Evolutionary conservation across 1,284 basidiomycete genomes (phyloP), one percentile per base, ranked within the genome.

Genomic region (Cryptococcus amylolentus): DNA sequence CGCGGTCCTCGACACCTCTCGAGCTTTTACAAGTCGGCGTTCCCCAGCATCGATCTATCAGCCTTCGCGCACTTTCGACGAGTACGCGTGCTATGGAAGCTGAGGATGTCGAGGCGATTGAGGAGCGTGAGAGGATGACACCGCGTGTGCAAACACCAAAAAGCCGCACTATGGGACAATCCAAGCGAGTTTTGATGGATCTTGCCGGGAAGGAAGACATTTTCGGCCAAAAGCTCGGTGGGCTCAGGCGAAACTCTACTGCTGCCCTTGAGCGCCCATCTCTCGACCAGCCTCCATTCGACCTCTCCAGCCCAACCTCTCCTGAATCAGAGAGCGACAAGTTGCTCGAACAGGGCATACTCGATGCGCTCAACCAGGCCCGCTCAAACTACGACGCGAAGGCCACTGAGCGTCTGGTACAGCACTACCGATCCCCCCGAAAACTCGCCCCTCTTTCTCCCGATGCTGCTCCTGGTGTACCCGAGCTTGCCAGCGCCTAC

Each of bases 151-250:
- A 26, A 16, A 23, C 14, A 26, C 31, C 31, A 35, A 26, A 26
- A 4, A 16, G 10, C 16, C 8, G 45, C 16, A 46, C 45, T 23
- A 35, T 72, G 26, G 61, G 56, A 16, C 66, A 68, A 46, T 64
- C 66, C 40, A 70, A 70, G 52, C 62, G 64, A 31, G 67, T 73
- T 1, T 55, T 71, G 41, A 71, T 71, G 71, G 72, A 75, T 62
- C 67, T 75, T 6, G 73, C 73, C 1, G 73, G 73, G 1, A 55
- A 62, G 28, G 71, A 75, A 61, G 18, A 20, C 35, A 27, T 18
- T 12, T n/a, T 35, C 14, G 60, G 61, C 10, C 56, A 55, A 18
- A 54, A 62, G 23, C 44, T 60, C 4, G 57, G 61, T 13, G 56
- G 64, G 50, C 51, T 61, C 12, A 57, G 70, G 48, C 61, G 67